Percentiles rank a stretch among this genome's conserved stretches.
phyloP scores from a whole-genome alignment of 129 eudicot genomes.

The Kitagawia praeruptora region DNA sequence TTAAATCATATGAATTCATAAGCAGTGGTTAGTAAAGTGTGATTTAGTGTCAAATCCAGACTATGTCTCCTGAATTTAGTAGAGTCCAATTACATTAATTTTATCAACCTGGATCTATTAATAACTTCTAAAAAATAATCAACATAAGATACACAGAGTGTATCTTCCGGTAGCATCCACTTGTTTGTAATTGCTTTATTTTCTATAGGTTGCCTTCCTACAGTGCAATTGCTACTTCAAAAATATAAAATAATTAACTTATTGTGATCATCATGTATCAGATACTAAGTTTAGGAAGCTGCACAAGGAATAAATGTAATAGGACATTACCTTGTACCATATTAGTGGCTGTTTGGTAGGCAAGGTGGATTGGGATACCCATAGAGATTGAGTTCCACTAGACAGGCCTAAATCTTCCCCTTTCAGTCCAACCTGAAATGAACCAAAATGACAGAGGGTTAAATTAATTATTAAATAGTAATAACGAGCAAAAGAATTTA shows the following conservation, averaged over 20 bases:
- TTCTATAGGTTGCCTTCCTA: neutral
- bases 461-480: neutral
- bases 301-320: neutral
- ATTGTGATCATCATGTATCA: neutral
- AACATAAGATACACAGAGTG: too few species aligned
- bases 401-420: constrained; percentile 70
- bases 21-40: neutral
- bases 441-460: neutral
- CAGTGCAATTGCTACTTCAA: neutral
- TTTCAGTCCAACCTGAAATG: constrained; percentile 54
- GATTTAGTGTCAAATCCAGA: neutral
- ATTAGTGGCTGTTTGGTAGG: constrained; percentile 74
- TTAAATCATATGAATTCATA: neutral
- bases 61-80: neutral
- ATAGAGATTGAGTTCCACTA: constrained; percentile 61
- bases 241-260: neutral
- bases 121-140: neutral
- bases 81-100: neutral
- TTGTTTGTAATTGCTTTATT: neutral
- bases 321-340: constrained; percentile 84
- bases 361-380: constrained; percentile 48
- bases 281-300: neutral
- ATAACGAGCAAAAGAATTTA: neutral
- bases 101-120: neutral
- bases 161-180: neutral